Percentiles rank a stretch among this genome's conserved stretches.
phyloP scores from a whole-genome alignment of 1,284 basidiomycete genomes.

The Pseudozyma flocculosa region DNA sequence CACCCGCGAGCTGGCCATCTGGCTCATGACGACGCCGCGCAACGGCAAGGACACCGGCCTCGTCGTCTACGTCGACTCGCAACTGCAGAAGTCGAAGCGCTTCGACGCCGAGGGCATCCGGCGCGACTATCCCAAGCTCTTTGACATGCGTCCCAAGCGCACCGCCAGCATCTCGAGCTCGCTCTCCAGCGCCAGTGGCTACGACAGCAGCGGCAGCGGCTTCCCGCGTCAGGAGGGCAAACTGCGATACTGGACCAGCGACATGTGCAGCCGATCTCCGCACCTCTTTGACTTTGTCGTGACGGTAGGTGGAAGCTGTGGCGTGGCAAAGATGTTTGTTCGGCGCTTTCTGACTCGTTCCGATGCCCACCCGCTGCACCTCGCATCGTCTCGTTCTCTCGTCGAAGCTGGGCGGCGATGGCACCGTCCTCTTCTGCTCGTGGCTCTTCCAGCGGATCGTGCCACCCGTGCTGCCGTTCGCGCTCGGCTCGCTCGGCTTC shows the following conservation, averaged over 20 bases:
- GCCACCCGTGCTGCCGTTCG: constrained; percentile 94
- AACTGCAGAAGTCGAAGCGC: constrained; percentile 84
- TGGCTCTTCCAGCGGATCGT: constrained; percentile 99
- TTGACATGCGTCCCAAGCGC: constrained; percentile 61
- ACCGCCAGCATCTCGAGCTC: constrained; percentile 25
- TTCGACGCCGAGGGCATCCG: constrained; percentile 90
- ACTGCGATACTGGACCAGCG: constrained; percentile 92
- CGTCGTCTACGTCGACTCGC: constrained; percentile 80
- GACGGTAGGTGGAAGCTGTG: constrained; percentile 65
- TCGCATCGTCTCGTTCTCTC: too few species aligned
- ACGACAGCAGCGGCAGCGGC: constrained; percentile 14
- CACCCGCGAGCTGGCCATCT: constrained; percentile 80
- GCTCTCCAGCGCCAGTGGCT: constrained; percentile 18
- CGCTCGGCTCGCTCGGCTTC: constrained; percentile 97
- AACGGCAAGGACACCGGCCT: constrained; percentile 45
- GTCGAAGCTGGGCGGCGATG: constrained; percentile 87
- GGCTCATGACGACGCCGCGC: constrained; percentile 51
- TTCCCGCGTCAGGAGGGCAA: constrained; percentile 67
- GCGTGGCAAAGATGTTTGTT: too few species aligned
- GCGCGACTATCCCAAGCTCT: constrained; percentile 83
- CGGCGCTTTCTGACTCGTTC: too few species aligned
- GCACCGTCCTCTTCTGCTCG: constrained; percentile 96
- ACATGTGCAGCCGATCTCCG: constrained; percentile 88
- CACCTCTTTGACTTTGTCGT: constrained; percentile 98
- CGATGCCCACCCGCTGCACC: too few species aligned